phyloP scores from a whole-genome alignment of 2,329 filamentous ascomycete species.

The Verticillium albo-atrum region DNA sequence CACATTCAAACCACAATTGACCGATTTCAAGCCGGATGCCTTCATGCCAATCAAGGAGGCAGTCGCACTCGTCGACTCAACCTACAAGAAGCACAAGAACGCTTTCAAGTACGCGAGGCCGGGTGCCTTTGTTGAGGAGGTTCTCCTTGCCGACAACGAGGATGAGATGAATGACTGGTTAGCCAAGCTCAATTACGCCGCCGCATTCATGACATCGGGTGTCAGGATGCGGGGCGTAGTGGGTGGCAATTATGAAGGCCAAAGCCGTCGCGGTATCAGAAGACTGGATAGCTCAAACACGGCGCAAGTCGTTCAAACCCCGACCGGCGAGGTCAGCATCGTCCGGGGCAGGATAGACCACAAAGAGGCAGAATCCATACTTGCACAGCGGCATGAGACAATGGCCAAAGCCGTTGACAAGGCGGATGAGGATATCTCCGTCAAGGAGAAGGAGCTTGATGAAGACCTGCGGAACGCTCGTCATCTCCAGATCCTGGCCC shows the following conservation, averaged over 20 bases:
- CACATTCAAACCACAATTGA: constrained; percentile 84
- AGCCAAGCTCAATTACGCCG: constrained; percentile 91
- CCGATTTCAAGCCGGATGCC: constrained; percentile 89
- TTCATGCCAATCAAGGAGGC: constrained; percentile 92
- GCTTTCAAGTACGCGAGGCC: constrained; percentile 89
- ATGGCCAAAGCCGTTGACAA: constrained; percentile 82
- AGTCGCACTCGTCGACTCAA: constrained; percentile 79
- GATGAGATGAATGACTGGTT: constrained; percentile 95
- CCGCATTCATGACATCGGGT: constrained; percentile 86
- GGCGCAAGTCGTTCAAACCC: constrained; percentile 60
- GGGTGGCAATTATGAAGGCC: constrained; percentile 80
- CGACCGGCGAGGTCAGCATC: constrained; percentile 69
- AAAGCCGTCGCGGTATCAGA: constrained; percentile 66
- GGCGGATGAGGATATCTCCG: constrained; percentile 71
- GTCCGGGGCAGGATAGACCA: constrained; percentile 70
- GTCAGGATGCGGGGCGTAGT: constrained; percentile 86
- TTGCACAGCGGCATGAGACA: constrained; percentile 73
- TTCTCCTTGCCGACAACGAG: constrained; percentile 86
- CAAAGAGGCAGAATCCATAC: constrained; percentile 82
- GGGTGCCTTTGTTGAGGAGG: constrained; percentile 74
- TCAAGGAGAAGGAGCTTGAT: constrained; percentile 73
- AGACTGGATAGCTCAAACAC: constrained; percentile 63
- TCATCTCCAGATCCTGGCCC: constrained; percentile 82
- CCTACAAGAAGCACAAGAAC: constrained; percentile 93
- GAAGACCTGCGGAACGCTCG: constrained; percentile 81